phyloP scores from a whole-genome alignment of 1,284 basidiomycete species.

The Schizophyllum amplum region DNA sequence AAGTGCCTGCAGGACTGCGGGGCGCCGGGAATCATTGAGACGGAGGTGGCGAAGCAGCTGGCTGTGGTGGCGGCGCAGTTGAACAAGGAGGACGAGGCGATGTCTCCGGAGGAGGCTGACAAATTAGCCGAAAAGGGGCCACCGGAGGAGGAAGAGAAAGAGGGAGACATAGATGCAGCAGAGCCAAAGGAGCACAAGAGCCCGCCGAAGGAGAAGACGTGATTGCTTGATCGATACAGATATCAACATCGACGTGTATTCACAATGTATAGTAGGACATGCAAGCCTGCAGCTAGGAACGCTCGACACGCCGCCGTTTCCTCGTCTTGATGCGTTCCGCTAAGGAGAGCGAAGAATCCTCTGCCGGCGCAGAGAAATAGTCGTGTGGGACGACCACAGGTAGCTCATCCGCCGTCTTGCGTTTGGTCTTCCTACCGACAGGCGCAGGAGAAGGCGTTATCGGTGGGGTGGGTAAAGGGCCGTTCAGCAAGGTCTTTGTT shows the following conservation, averaged over 20 bases:
- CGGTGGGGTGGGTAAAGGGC: slow-evolving; percentile 20
- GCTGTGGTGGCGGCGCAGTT: slow-evolving; percentile 24
- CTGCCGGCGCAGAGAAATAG: neutral
- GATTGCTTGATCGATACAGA: neutral
- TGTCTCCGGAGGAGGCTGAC: slow-evolving; percentile 9
- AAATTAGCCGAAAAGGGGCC: slow-evolving; percentile 11
- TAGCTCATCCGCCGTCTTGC: neutral
- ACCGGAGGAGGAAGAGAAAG: neutral
- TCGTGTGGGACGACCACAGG: neutral
- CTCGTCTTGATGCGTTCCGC: neutral
- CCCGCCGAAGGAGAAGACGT: no score
- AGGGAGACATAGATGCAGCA: neutral
- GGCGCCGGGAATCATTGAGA: slow-evolving; percentile 34
- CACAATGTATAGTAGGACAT: neutral
- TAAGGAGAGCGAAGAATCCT: neutral
- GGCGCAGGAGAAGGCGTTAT: neutral
- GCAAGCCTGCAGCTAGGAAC: neutral
- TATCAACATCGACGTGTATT: neutral
- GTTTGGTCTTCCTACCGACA: neutral
- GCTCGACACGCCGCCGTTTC: neutral
- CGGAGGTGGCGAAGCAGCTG: slow-evolving; percentile 32
- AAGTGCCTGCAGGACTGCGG: slow-evolving; percentile 31
- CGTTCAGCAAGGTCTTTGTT: slow-evolving; percentile 18
- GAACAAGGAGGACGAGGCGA: slow-evolving; percentile 18
- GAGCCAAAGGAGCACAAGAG: neutral